Evolutionary conservation across 2,329 filamentous ascomycete genomes (phyloP), one percentile per base, ranked within the genome.

Genomic region (Cladosporium sp.): DNA sequence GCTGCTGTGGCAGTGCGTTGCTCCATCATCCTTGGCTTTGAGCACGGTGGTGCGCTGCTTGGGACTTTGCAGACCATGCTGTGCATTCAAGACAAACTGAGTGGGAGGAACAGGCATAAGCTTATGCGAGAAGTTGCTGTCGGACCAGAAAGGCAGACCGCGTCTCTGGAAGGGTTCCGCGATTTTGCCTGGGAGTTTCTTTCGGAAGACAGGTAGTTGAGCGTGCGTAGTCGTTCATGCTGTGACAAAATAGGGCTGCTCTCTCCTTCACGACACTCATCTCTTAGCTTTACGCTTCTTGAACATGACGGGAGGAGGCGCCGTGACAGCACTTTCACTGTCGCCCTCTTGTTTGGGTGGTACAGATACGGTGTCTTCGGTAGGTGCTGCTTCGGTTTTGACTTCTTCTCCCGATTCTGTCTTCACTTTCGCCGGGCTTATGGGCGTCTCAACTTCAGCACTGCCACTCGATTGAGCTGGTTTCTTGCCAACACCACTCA

Each of bases 201-300:
- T 39, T 17, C 52, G 2, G 40, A 36, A n/a, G 40, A 47, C 15
- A 34, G n/a, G 20, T 47, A 49, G 30, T 22, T 4, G 20, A 14
- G 7, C 25, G 37, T 20, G 12, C 17, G 9, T 17, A 17, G 8
- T 25, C 22, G 8, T 34, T 51, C 30, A 5, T 28, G 30, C 7
- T 34, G 7, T 9, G 30, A 9, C 7, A 34, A 34, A 34, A 34
- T n/a, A 34, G 30, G 30, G 8, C 7, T 34, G 8, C 11, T 12
- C 30, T 34, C 8, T 34, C 11, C 11, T 12, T 34, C 30, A 34
- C 11, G 4, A 38, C 8, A 28, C 17, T 56, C 70, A 72, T 57
- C 65, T 70, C 64, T 73, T 73, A 19, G 65, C 64, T 69, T 91
- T 93, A 56, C 89, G 79, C 76, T 92, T 92, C 75, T 92, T 93